phyloP scores from a whole-genome alignment of 1,139 yeast species.

The Kluyveromyces marxianus region DNA sequence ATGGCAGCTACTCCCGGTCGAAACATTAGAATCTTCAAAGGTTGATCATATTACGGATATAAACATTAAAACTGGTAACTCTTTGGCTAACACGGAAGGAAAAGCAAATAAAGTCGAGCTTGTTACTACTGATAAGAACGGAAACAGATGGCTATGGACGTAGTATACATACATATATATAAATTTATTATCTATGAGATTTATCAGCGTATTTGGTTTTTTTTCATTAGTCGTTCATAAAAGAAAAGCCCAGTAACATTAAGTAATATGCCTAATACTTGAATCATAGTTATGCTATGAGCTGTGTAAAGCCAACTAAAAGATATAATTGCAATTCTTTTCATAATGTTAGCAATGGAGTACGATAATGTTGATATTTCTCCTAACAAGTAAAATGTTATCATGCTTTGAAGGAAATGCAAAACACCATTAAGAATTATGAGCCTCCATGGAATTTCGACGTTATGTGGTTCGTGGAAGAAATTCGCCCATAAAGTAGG shows the following conservation, averaged over 20 bases:
- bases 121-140: constrained; percentile 14
- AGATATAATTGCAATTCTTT: constrained; percentile 78
- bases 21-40: constrained; percentile 16
- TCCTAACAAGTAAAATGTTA: constrained; percentile 87
- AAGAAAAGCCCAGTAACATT: constrained; percentile 26
- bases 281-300: constrained; percentile 17
- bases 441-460: constrained; percentile 31
- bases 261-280: constrained; percentile 21
- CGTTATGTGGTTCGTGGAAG: constrained; percentile 15
- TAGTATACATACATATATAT: constrained; percentile 6
- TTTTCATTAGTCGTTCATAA: constrained; percentile 17
- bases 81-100: constrained; percentile 4
- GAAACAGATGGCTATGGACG: constrained; percentile 13
- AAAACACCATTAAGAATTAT: constrained; percentile 55
- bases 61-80: constrained; percentile 14
- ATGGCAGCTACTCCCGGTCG: constrained; percentile 23
- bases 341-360: constrained; percentile 84
- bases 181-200: background rate
- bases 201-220: background rate
- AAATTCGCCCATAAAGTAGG: constrained; percentile 23
- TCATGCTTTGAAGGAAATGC: constrained; percentile 79
- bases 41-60: constrained; percentile 15
- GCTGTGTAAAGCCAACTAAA: constrained; percentile 44
- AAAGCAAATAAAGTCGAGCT: constrained; percentile 10
- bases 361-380: constrained; percentile 87